phyloP scores from a whole-genome alignment of 441 rosid genomes.

The Oxalis stricta region DNA sequence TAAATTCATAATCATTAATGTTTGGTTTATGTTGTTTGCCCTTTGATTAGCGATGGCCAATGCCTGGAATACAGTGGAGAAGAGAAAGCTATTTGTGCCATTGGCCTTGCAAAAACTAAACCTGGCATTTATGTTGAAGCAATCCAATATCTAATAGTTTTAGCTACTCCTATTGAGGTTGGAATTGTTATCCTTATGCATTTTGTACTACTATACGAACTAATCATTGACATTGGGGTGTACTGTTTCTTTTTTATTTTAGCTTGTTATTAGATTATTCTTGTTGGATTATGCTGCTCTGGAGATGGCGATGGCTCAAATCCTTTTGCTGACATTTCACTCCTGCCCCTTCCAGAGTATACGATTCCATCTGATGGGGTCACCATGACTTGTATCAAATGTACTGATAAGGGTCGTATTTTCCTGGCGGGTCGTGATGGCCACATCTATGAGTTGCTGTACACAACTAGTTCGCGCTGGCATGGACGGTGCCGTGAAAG shows the following conservation, averaged over 20 bases:
- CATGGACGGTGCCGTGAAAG: slow-evolving; percentile 77
- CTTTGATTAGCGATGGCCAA: slow-evolving; percentile 69
- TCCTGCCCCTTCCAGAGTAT: slow-evolving; percentile 87
- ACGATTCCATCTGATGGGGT: slow-evolving; percentile 86
- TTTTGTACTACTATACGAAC: no score
- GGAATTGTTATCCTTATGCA: background rate
- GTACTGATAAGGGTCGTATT: slow-evolving; percentile 77
- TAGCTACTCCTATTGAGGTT: slow-evolving; percentile 96
- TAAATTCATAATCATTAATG: background rate
- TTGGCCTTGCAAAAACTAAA: slow-evolving; percentile 76
- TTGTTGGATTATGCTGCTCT: slow-evolving; percentile 92
- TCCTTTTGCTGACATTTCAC: slow-evolving; percentile 82
- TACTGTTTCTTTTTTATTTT: slow-evolving; percentile 13
- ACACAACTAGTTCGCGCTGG: slow-evolving; percentile 86
- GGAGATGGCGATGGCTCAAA: slow-evolving; percentile 67
- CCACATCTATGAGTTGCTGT: slow-evolving; percentile 73
- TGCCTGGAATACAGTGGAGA: slow-evolving; percentile 84
- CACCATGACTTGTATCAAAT: slow-evolving; percentile 79
- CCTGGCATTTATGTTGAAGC: slow-evolving; percentile 91
- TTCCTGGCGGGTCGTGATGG: slow-evolving; percentile 94
- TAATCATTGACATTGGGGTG: no score
- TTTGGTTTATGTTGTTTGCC: background rate
- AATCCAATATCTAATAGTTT: slow-evolving; percentile 68
- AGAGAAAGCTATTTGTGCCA: slow-evolving; percentile 92
- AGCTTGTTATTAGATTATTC: slow-evolving; percentile 58